Percentiles rank a stretch among this genome's conserved stretches.
phyloP scores from a whole-genome alignment of 2,329 filamentous ascomycete species.

The Colletotrichum sidae region DNA sequence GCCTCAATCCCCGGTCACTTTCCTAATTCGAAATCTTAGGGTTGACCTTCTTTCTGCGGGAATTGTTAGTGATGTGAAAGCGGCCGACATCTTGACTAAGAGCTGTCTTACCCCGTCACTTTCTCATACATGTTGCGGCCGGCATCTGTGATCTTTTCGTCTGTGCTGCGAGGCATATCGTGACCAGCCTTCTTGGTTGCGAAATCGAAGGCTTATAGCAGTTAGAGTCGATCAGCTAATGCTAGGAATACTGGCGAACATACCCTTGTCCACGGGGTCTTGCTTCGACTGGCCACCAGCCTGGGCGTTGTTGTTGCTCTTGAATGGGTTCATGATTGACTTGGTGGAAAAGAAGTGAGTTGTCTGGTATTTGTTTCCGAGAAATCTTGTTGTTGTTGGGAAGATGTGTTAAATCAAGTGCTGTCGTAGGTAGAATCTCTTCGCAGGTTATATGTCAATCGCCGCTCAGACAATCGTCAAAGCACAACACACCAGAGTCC shows the following conservation, averaged over 20 bases:
- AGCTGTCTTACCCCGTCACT: conserved; percentile 47
- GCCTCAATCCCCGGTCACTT: not conserved
- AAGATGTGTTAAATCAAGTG: too few relatives aligned
- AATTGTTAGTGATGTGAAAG: not conserved
- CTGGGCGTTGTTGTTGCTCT: conserved; percentile 21
- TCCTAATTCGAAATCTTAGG: conserved; percentile 51
- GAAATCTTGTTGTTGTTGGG: too few relatives aligned
- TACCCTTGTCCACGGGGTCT: conserved; percentile 55
- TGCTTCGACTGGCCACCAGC: conserved; percentile 38
- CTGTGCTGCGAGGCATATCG: conserved; percentile 47
- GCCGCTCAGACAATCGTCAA: too few relatives aligned
- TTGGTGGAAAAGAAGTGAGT: not conserved
- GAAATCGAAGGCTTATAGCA: conserved; percentile 44
- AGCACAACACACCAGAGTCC: not conserved
- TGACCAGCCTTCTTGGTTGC: conserved; percentile 49
- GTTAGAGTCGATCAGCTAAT: not conserved
- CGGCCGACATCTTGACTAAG: accelerated
- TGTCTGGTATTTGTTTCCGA: not conserved
- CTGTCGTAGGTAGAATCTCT: too few relatives aligned
- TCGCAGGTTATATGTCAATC: too few relatives aligned
- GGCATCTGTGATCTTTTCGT: conserved; percentile 55
- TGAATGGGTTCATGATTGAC: conserved; percentile 24
- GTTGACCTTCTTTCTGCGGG: conserved; percentile 42
- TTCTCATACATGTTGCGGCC: conserved; percentile 51
- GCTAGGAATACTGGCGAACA: not conserved